These are phyloP conservation scores for Liriodendron chinense DNA, from an alignment of 164 flowering plant genomes.

Conservation along the genomic window DNA sequence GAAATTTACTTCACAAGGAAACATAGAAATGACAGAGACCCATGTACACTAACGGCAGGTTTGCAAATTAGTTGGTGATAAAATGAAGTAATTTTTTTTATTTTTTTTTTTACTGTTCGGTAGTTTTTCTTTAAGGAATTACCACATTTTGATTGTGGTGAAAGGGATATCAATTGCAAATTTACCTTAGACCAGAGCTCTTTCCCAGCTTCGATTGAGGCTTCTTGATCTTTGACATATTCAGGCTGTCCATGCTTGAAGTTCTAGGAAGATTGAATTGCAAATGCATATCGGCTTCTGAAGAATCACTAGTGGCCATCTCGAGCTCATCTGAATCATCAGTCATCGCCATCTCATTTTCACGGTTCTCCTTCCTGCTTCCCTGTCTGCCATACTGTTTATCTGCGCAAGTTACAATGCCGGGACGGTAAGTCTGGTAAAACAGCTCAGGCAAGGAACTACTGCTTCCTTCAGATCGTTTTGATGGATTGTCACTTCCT, in stretches of 20 bases:
- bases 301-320: slow-evolving; percentile 85
- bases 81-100: too few relatives aligned
- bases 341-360: slow-evolving; percentile 31
- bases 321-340: slow-evolving; percentile 79
- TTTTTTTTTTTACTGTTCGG: too few relatives aligned
- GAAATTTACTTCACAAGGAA: too few relatives aligned
- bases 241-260: slow-evolving; percentile 28
- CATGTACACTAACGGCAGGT: background rate
- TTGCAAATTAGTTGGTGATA: background rate
- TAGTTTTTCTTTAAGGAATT: too few relatives aligned
- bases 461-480: slow-evolving; percentile 51
- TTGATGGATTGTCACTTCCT: slow-evolving; percentile 31
- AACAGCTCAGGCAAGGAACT: slow-evolving; percentile 37
- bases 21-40: background rate
- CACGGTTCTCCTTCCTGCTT: slow-evolving; percentile 34
- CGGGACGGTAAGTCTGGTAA: slow-evolving; percentile 53
- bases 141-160: background rate
- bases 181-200: slow-evolving; percentile 61
- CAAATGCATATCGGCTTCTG: slow-evolving; percentile 82
- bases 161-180: too few relatives aligned
- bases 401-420: slow-evolving; percentile 18
- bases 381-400: slow-evolving; percentile 2
- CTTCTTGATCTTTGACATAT: slow-evolving; percentile 47
- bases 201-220: slow-evolving; percentile 39
- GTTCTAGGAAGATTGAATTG: slow-evolving; percentile 68